phyloP scores from a whole-genome alignment of 2,329 filamentous ascomycete species.

The Aulographum hederae region DNA sequence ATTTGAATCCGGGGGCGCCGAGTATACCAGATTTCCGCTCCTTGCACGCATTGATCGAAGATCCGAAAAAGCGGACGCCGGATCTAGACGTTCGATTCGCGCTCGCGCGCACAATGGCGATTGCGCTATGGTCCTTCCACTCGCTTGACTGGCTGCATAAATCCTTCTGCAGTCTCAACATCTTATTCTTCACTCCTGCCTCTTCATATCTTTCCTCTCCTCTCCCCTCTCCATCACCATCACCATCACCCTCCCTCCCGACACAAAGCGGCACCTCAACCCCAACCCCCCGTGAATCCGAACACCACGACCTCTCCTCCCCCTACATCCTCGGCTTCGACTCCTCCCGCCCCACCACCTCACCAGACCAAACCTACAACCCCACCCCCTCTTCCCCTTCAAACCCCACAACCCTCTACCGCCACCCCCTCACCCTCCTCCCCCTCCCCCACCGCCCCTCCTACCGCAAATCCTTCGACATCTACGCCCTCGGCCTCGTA shows the following conservation, averaged over 20 bases:
- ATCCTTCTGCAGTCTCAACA: constrained; percentile 19
- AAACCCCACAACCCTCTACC: constrained; percentile 20
- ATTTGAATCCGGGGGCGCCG: too few relatives aligned
- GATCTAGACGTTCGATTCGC: constrained; percentile 25
- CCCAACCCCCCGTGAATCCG: constrained; percentile 7
- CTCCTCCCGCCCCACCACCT: constrained; percentile 19
- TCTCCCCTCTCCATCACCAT: too few relatives aligned
- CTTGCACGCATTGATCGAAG: constrained; percentile 17
- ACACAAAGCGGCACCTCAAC: too few relatives aligned
- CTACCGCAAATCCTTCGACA: constrained; percentile 23
- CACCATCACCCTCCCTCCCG: constrained; percentile 4
- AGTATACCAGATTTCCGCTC: constrained; percentile 8
- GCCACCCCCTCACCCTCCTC: constrained; percentile 24
- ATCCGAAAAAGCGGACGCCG: constrained; percentile 25
- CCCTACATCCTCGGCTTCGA: constrained; percentile 24
- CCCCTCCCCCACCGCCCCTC: constrained; percentile 18
- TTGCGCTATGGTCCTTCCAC: constrained; percentile 31
- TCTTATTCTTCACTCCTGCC: constrained; percentile 29
- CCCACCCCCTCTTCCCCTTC: constrained; percentile 9
- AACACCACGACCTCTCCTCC: constrained; percentile 20
- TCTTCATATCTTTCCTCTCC: too few relatives aligned
- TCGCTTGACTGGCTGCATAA: constrained; percentile 36
- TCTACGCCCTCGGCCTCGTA: constrained; percentile 31
- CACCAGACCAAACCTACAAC: constrained; percentile 19
- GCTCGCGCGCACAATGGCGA: constrained; percentile 24